Conservation (phyloP, 495 filamentous ascomycete genomes). For the Astrocystis sublimbata region DNA sequence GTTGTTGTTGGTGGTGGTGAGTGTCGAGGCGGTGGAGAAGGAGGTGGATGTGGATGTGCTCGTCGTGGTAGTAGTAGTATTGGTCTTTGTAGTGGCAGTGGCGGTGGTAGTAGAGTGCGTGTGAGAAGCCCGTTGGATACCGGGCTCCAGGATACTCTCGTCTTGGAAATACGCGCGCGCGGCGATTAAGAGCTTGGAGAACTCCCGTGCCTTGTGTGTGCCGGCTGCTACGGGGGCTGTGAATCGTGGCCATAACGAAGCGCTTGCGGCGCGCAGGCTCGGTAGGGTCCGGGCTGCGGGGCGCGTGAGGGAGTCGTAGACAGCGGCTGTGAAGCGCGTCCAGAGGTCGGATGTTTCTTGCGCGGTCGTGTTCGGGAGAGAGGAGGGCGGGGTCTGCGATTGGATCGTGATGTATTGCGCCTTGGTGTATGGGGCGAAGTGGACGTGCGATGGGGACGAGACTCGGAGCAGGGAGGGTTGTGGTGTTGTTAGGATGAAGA, state of each 20-base stretch:
- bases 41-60: too few relatives aligned
- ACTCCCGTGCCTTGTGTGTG: constrained; percentile 70
- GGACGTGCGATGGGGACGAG: constrained; percentile 73
- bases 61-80: too few relatives aligned
- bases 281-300: constrained; percentile 65
- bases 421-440: constrained; percentile 84
- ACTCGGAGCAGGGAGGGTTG: constrained; percentile 69
- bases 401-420: constrained; percentile 75
- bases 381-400: constrained; percentile 40
- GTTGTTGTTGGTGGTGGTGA: too few relatives aligned
- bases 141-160: constrained; percentile 69
- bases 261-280: constrained; percentile 56
- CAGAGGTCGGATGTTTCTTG: constrained; percentile 66
- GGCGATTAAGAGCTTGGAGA: constrained; percentile 74
- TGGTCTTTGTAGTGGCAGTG: too few relatives aligned
- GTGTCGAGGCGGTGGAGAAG: too few relatives aligned
- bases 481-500: constrained; percentile 77
- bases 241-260: constrained; percentile 69
- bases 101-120: too few relatives aligned
- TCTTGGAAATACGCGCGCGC: constrained; percentile 75
- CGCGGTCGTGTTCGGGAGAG: constrained; percentile 40
- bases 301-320: constrained; percentile 72
- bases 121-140: constrained; percentile 55
- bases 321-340: constrained; percentile 71
- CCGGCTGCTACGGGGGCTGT: constrained; percentile 64